Conservation (phyloP, 2,329 filamentous ascomycete genomes). For the Fusarium brevicatenulatum region DNA sequence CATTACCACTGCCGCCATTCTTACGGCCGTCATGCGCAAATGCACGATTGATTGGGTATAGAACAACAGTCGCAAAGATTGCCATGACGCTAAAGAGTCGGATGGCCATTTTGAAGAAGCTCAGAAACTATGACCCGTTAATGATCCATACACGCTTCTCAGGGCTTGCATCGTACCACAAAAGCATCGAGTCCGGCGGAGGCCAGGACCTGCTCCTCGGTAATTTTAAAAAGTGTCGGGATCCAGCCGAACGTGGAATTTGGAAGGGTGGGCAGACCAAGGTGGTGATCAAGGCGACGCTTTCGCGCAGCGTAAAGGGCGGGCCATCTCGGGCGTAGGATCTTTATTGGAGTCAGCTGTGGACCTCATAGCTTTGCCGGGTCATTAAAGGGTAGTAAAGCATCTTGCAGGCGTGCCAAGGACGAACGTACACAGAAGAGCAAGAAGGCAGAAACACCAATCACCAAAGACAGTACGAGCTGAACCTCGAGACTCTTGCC, state of each 20-base stretch:
- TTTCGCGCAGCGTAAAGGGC: constrained; percentile 90
- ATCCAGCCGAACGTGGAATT: constrained; percentile 95
- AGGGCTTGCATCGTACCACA: constrained; percentile 67
- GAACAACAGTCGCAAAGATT: constrained; percentile 81
- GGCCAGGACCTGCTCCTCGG: constrained; percentile 87
- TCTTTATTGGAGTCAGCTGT: constrained; percentile 55
- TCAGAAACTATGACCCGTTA: constrained; percentile 70
- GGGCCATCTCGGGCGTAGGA: constrained; percentile 91
- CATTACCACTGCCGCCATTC: not conserved
- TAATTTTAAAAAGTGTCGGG: constrained; percentile 82
- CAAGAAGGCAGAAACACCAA: constrained; percentile 77
- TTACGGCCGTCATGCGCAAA: constrained; percentile 48
- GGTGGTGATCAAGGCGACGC: constrained; percentile 69
- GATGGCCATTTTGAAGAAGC: constrained; percentile 95
- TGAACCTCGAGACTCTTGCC: constrained; percentile 68
- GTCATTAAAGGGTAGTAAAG: not conserved
- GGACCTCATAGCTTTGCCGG: not conserved
- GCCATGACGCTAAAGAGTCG: constrained; percentile 83
- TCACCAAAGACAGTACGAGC: constrained; percentile 74
- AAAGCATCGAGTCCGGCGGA: constrained; percentile 95
- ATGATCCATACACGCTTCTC: not conserved
- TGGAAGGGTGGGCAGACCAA: constrained; percentile 79
- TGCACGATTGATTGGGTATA: constrained; percentile 85
- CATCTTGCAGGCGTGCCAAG: not conserved
- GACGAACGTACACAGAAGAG: constrained; percentile 74